These are phyloP conservation scores for Candida nanaspora DNA, from an alignment of 805 yeast genomes.

Conservation along the genomic window DNA sequence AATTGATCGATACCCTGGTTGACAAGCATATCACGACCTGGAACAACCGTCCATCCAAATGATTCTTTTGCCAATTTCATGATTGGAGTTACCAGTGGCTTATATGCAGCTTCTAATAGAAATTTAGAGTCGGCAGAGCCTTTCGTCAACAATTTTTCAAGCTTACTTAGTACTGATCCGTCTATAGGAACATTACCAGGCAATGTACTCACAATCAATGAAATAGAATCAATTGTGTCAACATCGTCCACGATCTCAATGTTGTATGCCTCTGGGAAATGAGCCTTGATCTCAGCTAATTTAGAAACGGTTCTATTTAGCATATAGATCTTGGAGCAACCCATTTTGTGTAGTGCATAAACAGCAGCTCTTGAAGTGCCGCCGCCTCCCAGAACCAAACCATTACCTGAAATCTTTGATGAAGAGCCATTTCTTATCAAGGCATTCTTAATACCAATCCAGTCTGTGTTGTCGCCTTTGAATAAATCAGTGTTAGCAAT, in stretches of 20 bases:
- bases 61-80: constrained; percentile 67
- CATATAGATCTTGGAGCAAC: constrained; percentile 70
- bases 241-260: constrained; percentile 48
- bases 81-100: constrained; percentile 79
- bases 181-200: constrained; percentile 78
- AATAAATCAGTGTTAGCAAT: constrained; percentile 37
- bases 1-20: constrained; percentile 92
- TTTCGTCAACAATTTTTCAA: constrained; percentile 40
- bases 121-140: constrained; percentile 43
- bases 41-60: constrained; percentile 71
- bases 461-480: constrained; percentile 90
- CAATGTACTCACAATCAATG: constrained; percentile 68
- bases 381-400: constrained; percentile 91
- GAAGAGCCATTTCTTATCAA: constrained; percentile 59
- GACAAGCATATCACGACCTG: constrained; percentile 88
- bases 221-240: constrained; percentile 41
- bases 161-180: constrained; percentile 33
- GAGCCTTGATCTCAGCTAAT: constrained; percentile 46
- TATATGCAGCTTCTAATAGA: constrained; percentile 89
- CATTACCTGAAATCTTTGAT: constrained; percentile 34
- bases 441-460: constrained; percentile 79
- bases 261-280: constrained; percentile 53
- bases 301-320: constrained; percentile 73
- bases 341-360: constrained; percentile 73
- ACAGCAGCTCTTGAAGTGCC: constrained; percentile 96